These are phyloP conservation scores for Pythium sp. DNA, from an alignment of 352 stramenopile species.

Conservation along the genomic window DNA sequence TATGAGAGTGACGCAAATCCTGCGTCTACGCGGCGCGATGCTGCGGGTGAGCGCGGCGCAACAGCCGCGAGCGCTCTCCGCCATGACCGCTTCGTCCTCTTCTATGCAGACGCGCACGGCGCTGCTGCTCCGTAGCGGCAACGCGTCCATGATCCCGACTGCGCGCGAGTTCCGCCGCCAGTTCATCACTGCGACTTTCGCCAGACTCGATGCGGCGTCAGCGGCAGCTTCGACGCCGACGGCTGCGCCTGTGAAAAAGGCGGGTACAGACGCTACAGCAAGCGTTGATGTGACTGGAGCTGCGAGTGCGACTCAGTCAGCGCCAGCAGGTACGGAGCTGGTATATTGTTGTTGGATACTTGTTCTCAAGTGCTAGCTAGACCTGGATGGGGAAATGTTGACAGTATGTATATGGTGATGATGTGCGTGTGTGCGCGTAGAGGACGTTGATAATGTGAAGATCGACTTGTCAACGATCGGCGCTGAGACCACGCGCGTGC, in stretches of 20 bases:
- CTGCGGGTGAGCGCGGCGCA: background rate
- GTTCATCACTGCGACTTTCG: constrained; percentile 1
- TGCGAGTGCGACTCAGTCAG: background rate
- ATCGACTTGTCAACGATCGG: constrained; percentile 54
- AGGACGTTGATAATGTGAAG: constrained; percentile 29
- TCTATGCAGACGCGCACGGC: background rate
- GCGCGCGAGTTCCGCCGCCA: constrained; percentile 6
- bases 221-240: background rate
- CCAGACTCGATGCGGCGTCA: background rate
- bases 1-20: constrained; percentile 11
- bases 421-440: background rate
- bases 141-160: background rate
- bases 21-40: constrained; percentile 7
- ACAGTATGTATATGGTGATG: background rate
- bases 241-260: background rate
- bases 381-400: background rate
- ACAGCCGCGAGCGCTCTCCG: background rate
- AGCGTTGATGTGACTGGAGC: background rate
- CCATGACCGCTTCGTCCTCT: background rate
- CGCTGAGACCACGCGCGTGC: constrained; percentile 57
- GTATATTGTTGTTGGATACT: background rate
- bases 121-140: constrained; percentile 4
- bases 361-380: background rate
- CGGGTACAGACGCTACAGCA: background rate
- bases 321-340: background rate